Percentiles rank a stretch among this genome's conserved stretches.
Evolutionary conservation across 2,329 filamentous ascomycete genomes (phyloP).

Genomic region (Fusarium sp.): DNA sequence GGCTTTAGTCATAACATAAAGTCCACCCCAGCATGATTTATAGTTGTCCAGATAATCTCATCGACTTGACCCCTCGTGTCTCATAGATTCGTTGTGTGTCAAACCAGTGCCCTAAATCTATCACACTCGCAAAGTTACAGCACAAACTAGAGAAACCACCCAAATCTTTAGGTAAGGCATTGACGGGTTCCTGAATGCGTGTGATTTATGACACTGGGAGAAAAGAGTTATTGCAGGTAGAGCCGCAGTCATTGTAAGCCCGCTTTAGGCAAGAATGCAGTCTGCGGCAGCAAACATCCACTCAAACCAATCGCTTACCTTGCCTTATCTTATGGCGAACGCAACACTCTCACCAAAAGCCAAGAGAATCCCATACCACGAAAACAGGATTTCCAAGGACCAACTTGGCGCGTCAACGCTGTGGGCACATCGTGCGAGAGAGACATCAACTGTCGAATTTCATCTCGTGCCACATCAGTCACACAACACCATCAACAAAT

Average conservation of each 20-base stretch:
- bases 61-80: not conserved
- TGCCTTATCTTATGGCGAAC: not conserved
- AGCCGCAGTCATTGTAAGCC: not conserved
- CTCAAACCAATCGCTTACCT: not conserved
- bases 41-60: not conserved
- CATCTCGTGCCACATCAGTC: not conserved
- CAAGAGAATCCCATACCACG: not conserved
- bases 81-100: not conserved
- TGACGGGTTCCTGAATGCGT: not conserved
- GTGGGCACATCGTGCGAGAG: not conserved
- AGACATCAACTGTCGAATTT: not conserved
- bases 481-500: slow-evolving; percentile 15
- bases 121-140: not conserved
- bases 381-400: not conserved
- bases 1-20: not conserved
- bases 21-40: not conserved
- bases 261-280: not conserved
- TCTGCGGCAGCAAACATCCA: not conserved
- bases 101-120: not conserved
- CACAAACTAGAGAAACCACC: not conserved
- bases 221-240: not conserved
- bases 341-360: not conserved
- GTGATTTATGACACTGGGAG: not conserved
- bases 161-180: not conserved
- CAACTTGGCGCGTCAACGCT: not conserved